Percentiles rank a stretch among this genome's conserved stretches.
phyloP scores from a whole-genome alignment of 2,329 filamentous ascomycete species.

The Xylariaceae sp. region DNA sequence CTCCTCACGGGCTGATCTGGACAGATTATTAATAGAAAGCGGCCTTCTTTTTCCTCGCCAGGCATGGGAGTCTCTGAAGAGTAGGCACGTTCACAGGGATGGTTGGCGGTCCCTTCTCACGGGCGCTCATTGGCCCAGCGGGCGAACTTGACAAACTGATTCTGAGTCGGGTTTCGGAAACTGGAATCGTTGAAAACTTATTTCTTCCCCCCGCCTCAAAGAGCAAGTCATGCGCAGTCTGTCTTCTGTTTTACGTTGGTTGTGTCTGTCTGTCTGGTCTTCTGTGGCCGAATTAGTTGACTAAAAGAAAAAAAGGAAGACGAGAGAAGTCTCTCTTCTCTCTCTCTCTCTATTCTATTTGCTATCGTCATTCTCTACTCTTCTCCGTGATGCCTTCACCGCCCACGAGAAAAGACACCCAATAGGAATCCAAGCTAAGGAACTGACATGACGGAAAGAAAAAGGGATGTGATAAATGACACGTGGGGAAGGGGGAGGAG shows the following conservation, averaged over 20 bases:
- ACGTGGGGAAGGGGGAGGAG: conserved; percentile 1
- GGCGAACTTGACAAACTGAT: conserved; percentile 31
- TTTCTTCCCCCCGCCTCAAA: conserved; percentile 23
- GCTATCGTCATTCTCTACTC: too few relatives aligned
- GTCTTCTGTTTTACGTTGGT: not conserved
- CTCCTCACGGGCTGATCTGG: too few relatives aligned
- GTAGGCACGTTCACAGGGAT: conserved; percentile 26
- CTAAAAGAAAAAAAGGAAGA: not conserved
- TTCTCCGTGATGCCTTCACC: not conserved
- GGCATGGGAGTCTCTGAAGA: conserved; percentile 28
- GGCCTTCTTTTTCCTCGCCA: conserved; percentile 26
- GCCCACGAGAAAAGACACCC: not conserved
- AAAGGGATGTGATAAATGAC: conserved; percentile 18
- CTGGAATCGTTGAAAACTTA: conserved; percentile 29
- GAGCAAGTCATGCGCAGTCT: conserved; percentile 8
- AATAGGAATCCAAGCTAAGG: not conserved
- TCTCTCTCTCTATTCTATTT: too few relatives aligned
- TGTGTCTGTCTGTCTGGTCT: not conserved
- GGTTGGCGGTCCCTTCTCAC: conserved; percentile 8
- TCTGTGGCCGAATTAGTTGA: conserved; percentile 10
- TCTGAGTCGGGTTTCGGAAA: conserved; percentile 35
- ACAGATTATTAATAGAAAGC: conserved; percentile 29
- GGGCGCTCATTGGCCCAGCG: conserved; percentile 29
- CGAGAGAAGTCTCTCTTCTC: not conserved
- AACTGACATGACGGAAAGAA: not conserved